Percentiles rank a stretch among this genome's conserved stretches.
These are phyloP conservation scores for Boletus fagicola DNA, from an alignment of 768 basidiomycete species.

Conservation along the genomic window DNA sequence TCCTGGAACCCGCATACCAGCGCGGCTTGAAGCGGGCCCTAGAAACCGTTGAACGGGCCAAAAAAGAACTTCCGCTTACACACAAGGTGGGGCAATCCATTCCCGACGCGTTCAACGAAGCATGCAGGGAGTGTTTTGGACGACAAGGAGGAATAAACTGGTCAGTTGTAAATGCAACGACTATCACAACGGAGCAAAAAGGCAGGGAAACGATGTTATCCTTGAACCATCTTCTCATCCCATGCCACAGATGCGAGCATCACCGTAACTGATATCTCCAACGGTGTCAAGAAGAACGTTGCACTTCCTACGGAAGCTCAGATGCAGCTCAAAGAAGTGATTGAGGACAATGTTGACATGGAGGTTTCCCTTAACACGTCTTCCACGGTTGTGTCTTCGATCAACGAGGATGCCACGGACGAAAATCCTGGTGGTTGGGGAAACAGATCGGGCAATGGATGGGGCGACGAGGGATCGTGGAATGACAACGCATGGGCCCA, in stretches of 20 bases:
- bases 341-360: slow-evolving; percentile 29
- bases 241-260: slow-evolving; percentile 13
- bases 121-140: slow-evolving; percentile 51
- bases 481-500: slow-evolving; percentile 13
- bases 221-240: slow-evolving; percentile 8
- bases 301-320: slow-evolving; percentile 26
- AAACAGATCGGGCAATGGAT: not conserved
- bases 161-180: slow-evolving; percentile 10
- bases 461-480: slow-evolving; percentile 9
- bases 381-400: not conserved
- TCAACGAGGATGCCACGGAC: not conserved
- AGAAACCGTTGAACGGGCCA: slow-evolving; percentile 40
- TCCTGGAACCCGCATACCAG: slow-evolving; percentile 49
- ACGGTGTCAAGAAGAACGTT: slow-evolving; percentile 13
- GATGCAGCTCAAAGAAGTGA: slow-evolving; percentile 26
- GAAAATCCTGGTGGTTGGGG: slow-evolving; percentile 4
- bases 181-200: slow-evolving; percentile 6
- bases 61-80: slow-evolving; percentile 44
- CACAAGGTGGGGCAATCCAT: slow-evolving; percentile 38
- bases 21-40: slow-evolving; percentile 47
- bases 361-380: slow-evolving; percentile 11
- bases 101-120: slow-evolving; percentile 48
- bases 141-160: slow-evolving; percentile 42
- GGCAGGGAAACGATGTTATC: not conserved
- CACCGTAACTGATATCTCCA: slow-evolving; percentile 16